Evolutionary conservation across 2,329 filamentous ascomycete species (phyloP).

Genomic region (Aspergillus pseudoviridinutans): DNA sequence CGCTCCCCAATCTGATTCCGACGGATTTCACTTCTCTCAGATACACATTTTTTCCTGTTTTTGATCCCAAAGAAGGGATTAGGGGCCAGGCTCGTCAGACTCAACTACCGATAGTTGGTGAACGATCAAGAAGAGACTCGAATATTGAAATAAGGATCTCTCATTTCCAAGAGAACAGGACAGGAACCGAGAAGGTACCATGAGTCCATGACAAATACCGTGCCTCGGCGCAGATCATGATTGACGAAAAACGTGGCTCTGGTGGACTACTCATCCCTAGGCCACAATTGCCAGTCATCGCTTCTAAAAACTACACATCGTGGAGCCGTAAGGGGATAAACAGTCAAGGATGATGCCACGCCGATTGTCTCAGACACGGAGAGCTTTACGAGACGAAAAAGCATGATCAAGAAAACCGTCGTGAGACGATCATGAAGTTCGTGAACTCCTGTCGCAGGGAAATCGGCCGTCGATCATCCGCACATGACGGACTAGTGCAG

Average conservation of each 20-base stretch:
- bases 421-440: not conserved
- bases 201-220: not conserved
- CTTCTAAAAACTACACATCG: not conserved
- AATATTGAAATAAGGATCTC: not conserved
- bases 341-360: not conserved
- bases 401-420: not conserved
- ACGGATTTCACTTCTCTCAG: not conserved
- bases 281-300: not conserved
- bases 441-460: not conserved
- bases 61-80: not conserved
- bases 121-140: not conserved
- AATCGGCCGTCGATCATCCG: conserved; percentile 10
- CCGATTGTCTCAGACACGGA: not conserved
- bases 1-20: not conserved
- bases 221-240: not conserved
- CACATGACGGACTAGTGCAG: not conserved
- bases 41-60: not conserved
- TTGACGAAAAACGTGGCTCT: not conserved
- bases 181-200: not conserved
- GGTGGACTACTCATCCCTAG: not conserved
- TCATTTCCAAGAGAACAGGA: not conserved
- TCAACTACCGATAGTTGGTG: not conserved
- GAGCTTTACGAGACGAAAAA: not conserved
- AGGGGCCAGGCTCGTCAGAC: not conserved
- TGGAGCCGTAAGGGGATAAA: not conserved